phyloP scores from a whole-genome alignment of 2,329 filamentous ascomycete genomes.

The Sporothrix euskadiensis region DNA sequence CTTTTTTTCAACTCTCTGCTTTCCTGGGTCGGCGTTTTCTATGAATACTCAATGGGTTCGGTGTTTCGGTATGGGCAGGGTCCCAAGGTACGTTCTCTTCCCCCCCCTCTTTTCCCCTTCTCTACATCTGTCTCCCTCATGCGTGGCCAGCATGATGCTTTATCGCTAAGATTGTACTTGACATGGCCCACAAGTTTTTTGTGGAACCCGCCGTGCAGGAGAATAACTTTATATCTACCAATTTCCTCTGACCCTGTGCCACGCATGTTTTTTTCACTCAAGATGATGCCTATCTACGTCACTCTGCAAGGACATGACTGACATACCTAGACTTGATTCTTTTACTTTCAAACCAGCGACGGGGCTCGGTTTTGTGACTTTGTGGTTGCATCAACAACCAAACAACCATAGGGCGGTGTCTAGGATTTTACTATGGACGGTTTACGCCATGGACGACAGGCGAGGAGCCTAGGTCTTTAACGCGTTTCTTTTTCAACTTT shows the following conservation, averaged over 20 bases:
- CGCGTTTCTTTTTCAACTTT: neutral
- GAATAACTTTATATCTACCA: slow-evolving; percentile 29
- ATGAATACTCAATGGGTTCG: neutral
- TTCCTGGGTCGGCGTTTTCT: neutral
- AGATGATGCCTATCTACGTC: neutral
- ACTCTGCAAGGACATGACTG: neutral
- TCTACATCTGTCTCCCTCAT: neutral
- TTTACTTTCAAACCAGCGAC: neutral
- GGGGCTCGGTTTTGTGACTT: neutral
- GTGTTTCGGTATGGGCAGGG: slow-evolving; percentile 17
- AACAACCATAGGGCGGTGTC: neutral
- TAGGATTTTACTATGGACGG: neutral
- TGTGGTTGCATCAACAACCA: no score
- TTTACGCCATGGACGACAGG: neutral
- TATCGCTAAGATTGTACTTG: slow-evolving; percentile 35
- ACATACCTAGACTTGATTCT: neutral
- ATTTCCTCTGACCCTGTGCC: slow-evolving; percentile 25
- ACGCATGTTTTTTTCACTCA: neutral
- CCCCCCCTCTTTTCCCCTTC: neutral
- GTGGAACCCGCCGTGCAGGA: slow-evolving; percentile 29
- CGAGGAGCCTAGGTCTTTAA: neutral
- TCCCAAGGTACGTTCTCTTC: neutral
- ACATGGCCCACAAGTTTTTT: slow-evolving; percentile 28
- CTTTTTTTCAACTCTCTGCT: neutral
- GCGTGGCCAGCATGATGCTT: slow-evolving; percentile 31